Evolutionary conservation across 345 rosid genomes (phyloP).

Genomic region (Arabidopsis thaliana): TAIR10.1 NC_003070.9:1222501-1223000

Average conservation of each 20-base stretch:
- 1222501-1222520: slow-evolving; percentile 60
- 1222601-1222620: slow-evolving; percentile 53
- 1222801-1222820: slow-evolving; percentile 40
- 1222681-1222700: slow-evolving; percentile 52
- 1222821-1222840: slow-evolving; percentile 39
- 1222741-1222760: slow-evolving; percentile 70
- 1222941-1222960: slow-evolving; percentile 76
- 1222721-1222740: slow-evolving; percentile 61
- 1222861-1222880: slow-evolving; percentile 66
- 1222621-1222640: slow-evolving; percentile 54
- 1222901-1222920: slow-evolving; percentile 76
- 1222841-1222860: slow-evolving; percentile 48
- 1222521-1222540: slow-evolving; percentile 56
- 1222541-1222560: slow-evolving; percentile 69
- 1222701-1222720: slow-evolving; percentile 64
- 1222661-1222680: slow-evolving; percentile 52
- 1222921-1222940: slow-evolving; percentile 85
- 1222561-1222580: slow-evolving; percentile 67
- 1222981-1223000: slow-evolving; percentile 42
- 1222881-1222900: slow-evolving; percentile 54
- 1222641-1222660: slow-evolving; percentile 48
- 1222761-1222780: slow-evolving; percentile 82
- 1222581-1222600: slow-evolving; percentile 56
- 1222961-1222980: slow-evolving; percentile 65
- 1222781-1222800: slow-evolving; percentile 49